Conservation (phyloP, 2,329 filamentous ascomycete genomes). For the Onygenales sp. region DNA sequence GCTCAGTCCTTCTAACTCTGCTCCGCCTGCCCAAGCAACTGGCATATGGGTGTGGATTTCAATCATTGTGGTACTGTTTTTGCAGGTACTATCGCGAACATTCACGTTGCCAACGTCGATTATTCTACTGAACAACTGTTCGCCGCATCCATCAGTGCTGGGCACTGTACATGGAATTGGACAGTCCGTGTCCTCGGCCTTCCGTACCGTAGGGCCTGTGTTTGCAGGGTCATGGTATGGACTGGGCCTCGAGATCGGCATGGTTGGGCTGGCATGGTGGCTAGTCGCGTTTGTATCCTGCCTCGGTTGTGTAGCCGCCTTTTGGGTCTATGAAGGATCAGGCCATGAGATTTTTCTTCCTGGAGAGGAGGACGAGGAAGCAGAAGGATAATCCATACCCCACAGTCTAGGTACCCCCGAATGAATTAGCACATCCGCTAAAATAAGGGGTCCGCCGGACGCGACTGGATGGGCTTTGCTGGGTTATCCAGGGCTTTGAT, state of each 20-base stretch:
- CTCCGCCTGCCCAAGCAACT: constrained; percentile 29
- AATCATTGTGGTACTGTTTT: constrained; percentile 53
- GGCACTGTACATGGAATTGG: constrained; percentile 52
- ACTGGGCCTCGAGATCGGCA: constrained; percentile 42
- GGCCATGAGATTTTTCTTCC: constrained; percentile 48
- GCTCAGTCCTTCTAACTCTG: constrained; percentile 50
- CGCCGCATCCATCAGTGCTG: constrained; percentile 49
- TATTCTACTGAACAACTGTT: constrained; percentile 52
- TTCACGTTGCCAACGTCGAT: constrained; percentile 54
- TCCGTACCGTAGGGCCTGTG: constrained; percentile 49
- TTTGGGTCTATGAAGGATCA: constrained; percentile 55
- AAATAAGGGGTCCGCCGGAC: too few species aligned
- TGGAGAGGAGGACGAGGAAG: constrained; percentile 25
- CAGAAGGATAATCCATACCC: background rate
- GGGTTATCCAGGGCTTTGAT: too few species aligned
- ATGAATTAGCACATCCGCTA: too few species aligned
- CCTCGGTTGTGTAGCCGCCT: constrained; percentile 48
- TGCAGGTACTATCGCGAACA: constrained; percentile 64
- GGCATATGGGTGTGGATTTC: constrained; percentile 52
- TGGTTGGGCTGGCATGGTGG: constrained; percentile 52
- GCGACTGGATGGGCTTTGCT: too few species aligned
- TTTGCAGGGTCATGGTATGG: constrained; percentile 48
- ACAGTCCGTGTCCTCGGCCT: constrained; percentile 46
- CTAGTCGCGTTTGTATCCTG: constrained; percentile 44
- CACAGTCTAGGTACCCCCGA: background rate